phyloP scores from a whole-genome alignment of 805 yeast genomes.

The Starmera amethionina region DNA sequence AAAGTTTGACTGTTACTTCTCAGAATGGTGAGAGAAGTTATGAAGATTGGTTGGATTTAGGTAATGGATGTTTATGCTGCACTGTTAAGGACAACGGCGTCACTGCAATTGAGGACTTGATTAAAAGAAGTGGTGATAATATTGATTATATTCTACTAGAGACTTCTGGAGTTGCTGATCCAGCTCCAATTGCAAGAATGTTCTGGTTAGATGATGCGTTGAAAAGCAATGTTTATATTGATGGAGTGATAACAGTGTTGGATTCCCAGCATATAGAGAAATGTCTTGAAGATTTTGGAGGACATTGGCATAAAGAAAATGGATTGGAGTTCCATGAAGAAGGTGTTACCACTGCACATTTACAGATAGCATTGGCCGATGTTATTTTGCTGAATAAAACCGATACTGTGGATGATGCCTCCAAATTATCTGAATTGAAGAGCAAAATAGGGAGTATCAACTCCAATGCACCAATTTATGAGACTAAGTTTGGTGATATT shows the following conservation, averaged over 20 bases:
- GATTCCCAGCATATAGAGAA: constrained; percentile 59
- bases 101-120: constrained; percentile 81
- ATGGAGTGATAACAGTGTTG: constrained; percentile 83
- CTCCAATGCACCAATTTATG: constrained; percentile 52
- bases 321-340: constrained; percentile 31
- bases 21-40: constrained; percentile 35
- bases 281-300: constrained; percentile 63
- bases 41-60: constrained; percentile 93
- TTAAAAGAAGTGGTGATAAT: constrained; percentile 55
- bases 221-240: constrained; percentile 75
- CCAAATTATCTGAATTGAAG: constrained; percentile 21
- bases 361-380: constrained; percentile 89
- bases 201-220: constrained; percentile 95
- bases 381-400: constrained; percentile 68
- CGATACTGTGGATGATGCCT: constrained; percentile 36
- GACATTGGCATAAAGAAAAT: constrained; percentile 53
- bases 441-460: constrained; percentile 47
- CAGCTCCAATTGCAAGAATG: constrained; percentile 95
- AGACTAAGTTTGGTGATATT: constrained; percentile 69
- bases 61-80: constrained; percentile 95
- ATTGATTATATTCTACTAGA: constrained; percentile 90
- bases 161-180: constrained; percentile 96
- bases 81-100: constrained; percentile 95
- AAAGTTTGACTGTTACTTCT: constrained; percentile 60
- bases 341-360: constrained; percentile 67